These are phyloP conservation scores for Irpex sp. DNA, from an alignment of 1,284 basidiomycete genomes.

Conservation along the genomic window DNA sequence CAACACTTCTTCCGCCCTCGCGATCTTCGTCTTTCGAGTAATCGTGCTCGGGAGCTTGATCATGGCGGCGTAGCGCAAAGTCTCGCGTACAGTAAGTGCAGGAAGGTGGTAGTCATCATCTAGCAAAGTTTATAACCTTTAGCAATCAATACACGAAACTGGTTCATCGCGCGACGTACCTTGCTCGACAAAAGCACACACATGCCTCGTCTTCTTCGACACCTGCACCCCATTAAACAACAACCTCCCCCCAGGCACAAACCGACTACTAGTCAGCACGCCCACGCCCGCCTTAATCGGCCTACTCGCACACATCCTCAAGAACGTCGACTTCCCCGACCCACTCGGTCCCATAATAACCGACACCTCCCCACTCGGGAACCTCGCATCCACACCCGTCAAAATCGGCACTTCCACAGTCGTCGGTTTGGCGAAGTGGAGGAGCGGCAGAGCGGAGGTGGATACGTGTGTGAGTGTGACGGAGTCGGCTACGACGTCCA, in stretches of 20 bases:
- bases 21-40: constrained; percentile 35
- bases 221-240: constrained; percentile 9
- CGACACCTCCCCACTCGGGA: constrained; percentile 13
- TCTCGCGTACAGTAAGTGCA: constrained; percentile 42
- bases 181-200: constrained; percentile 13
- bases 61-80: constrained; percentile 43
- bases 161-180: not conserved
- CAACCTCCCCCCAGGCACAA: constrained; percentile 5
- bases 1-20: constrained; percentile 43
- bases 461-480: constrained; percentile 5
- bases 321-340: constrained; percentile 14
- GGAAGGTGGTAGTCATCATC: constrained; percentile 46
- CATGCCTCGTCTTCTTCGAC: constrained; percentile 5
- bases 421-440: not conserved
- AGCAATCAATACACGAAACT: not conserved
- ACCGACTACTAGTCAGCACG: not conserved
- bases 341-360: constrained; percentile 15
- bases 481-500: constrained; percentile 7
- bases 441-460: not conserved
- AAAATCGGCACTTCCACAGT: constrained; percentile 7
- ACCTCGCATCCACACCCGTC: constrained; percentile 6
- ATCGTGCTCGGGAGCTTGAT: constrained; percentile 39
- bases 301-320: constrained; percentile 12
- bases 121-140: not conserved
- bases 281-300: constrained; percentile 6